Base-by-base conservation (phyloP, 2,329 filamentous ascomycete genomes). In the Phialocephala subalpina region DNA sequence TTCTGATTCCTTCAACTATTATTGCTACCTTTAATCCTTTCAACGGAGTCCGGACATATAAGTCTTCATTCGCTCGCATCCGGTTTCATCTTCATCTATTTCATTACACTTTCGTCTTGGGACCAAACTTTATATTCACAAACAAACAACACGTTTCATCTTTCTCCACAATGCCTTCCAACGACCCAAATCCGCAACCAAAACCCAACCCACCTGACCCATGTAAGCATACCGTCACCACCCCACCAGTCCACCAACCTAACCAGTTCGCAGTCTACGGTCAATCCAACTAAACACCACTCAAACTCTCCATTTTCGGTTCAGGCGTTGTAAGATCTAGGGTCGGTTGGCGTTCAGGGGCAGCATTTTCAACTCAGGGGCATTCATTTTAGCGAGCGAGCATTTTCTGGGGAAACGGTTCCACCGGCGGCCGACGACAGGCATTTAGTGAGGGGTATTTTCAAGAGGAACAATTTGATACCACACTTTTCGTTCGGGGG, bases 121-220 rank as follows among this genome's bases (percentile, higher is more conserved):
- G 9, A 2, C 40, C 7, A 2, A 42, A 18, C 8, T 42, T 2
- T 42, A n/a, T 42, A n/a, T 18, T n/a, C n/a, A 49, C 14, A 7
- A 8, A 22, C 45, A 49, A n/a, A n/a, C n/a, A n/a, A n/a, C 11
- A 22, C n/a, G 18, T 20, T 5, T 9, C 9, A 2, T 49, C 22
- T 11, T 25, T 25, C 45, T 7, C 4, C n/a, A 49, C 45, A 5
- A 49, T 49, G 45, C n/a, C 45, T 20, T 49, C 45, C 7, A 25
- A 11, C 11, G 9, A 49, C 20, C 45, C 45, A 11, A 49, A 49
- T 2, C 45, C 45, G 7, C 45, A 49, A 25, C 45, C 45, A 25
- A 49, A 49, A 14, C 45, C 45, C 45, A 49, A 49, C 14, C 45
- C 45, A 49, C 45, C 45, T 20, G 45, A 49, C 20, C 45, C 45